phyloP scores from a whole-genome alignment of 2,329 filamentous ascomycete genomes.

The Fusarium hostae region DNA sequence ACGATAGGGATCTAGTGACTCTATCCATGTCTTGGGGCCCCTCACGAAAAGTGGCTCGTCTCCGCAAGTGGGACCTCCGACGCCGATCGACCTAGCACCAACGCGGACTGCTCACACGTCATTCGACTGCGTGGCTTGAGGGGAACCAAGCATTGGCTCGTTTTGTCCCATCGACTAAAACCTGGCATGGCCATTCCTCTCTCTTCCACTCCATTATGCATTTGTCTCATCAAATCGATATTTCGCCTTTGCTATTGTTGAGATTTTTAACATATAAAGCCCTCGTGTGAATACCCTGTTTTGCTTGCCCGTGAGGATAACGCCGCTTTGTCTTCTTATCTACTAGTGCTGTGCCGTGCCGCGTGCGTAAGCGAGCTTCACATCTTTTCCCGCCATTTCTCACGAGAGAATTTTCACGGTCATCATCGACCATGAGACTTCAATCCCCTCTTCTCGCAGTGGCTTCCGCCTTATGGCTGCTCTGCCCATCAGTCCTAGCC shows the following conservation, averaged over 20 bases:
- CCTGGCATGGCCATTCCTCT: slow-evolving; percentile 18
- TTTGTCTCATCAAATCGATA: background rate
- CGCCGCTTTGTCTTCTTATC: background rate
- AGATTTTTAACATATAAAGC: slow-evolving; percentile 4
- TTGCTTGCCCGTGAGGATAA: background rate
- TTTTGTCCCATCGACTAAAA: background rate
- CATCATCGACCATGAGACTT: slow-evolving; percentile 25
- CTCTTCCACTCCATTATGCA: background rate
- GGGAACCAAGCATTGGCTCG: slow-evolving; percentile 26
- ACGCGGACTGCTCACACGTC: slow-evolving; percentile 20
- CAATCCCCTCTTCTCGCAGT: slow-evolving; percentile 15
- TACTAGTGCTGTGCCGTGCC: background rate
- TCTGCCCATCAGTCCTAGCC: slow-evolving; percentile 20
- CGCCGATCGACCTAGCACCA: slow-evolving; percentile 14
- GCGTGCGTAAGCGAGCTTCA: slow-evolving; percentile 4
- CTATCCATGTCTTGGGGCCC: background rate
- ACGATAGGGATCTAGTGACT: slow-evolving; percentile 22
- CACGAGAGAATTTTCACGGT: background rate
- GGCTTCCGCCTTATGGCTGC: slow-evolving; percentile 28
- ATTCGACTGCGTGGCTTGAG: slow-evolving; percentile 33
- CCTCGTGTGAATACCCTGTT: background rate
- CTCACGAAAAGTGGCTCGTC: background rate
- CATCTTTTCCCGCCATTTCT: background rate
- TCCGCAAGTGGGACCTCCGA: background rate
- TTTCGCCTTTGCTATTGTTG: slow-evolving; percentile 9